Evolutionary conservation across 2,329 filamentous ascomycete genomes (phyloP).

Genomic region (Annulohypoxylon truncatum): DNA sequence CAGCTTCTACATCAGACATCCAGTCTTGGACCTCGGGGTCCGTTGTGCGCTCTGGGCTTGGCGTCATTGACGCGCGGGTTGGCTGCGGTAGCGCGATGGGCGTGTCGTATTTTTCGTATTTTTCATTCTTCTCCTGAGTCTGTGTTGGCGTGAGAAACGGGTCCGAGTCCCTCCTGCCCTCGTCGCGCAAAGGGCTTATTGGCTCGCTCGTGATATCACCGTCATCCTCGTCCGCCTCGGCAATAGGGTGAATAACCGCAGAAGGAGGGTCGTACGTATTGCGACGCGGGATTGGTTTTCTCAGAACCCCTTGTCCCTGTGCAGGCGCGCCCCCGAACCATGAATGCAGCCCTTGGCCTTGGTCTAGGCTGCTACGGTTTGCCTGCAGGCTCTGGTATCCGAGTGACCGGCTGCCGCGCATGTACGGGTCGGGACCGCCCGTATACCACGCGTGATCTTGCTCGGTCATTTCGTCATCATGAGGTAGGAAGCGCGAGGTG

Average conservation of each 20-base stretch:
- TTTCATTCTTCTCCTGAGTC: conserved; percentile 33
- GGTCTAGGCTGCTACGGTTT: conserved; percentile 43
- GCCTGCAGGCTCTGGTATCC: conserved; percentile 64
- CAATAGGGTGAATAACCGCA: conserved; percentile 65
- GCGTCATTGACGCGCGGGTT: conserved; percentile 52
- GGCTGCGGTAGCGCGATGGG: conserved; percentile 48
- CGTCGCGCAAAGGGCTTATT: conserved; percentile 41
- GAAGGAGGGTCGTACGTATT: conserved; percentile 46
- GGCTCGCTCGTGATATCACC: conserved; percentile 52
- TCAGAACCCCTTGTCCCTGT: conserved; percentile 37
- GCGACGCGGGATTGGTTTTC: conserved; percentile 46
- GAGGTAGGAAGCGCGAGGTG: conserved; percentile 57
- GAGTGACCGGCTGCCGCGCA: conserved; percentile 54
- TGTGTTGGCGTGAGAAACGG: conserved; percentile 62
- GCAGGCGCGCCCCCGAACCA: conserved; percentile 41
- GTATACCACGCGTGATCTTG: conserved; percentile 59
- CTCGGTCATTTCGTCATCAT: conserved; percentile 62
- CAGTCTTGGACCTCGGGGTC: conserved; percentile 69
- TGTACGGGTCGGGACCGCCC: conserved; percentile 58
- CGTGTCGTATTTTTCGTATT: conserved; percentile 20
- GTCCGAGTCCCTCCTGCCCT: conserved; percentile 54
- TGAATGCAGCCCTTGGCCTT: conserved; percentile 44
- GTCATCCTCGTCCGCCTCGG: conserved; percentile 68
- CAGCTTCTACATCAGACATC: conserved; percentile 67
- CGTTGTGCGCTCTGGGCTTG: conserved; percentile 55